phyloP scores from a whole-genome alignment of 371 early-diverging fungal species.

The Umbelopsis sp. region DNA sequence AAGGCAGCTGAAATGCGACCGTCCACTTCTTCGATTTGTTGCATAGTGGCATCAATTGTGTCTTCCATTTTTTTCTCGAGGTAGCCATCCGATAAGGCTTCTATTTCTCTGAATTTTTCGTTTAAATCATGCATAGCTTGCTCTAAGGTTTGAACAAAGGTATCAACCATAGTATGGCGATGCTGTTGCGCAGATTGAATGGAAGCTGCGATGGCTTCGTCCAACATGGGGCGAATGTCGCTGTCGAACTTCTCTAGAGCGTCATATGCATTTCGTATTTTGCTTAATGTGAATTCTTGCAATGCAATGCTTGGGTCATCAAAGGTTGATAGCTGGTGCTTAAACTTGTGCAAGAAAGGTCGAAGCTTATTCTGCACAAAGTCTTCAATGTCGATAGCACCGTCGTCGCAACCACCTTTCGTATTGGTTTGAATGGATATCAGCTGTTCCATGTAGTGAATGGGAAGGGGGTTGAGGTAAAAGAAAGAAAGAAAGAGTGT shows the following conservation, averaged over 20 bases:
- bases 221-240: constrained; percentile 24
- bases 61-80: constrained; percentile 35
- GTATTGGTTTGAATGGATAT: constrained; percentile 38
- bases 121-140: constrained; percentile 29
- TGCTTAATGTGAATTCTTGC: constrained; percentile 36
- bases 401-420: constrained; percentile 30
- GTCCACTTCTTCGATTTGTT: constrained; percentile 52
- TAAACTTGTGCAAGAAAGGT: constrained; percentile 49
- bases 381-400: constrained; percentile 43
- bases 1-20: constrained; percentile 45
- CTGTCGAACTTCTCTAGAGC: constrained; percentile 34
- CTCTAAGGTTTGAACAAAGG: constrained; percentile 20
- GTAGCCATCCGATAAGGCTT: constrained; percentile 21
- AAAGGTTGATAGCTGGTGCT: constrained; percentile 41
- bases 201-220: constrained; percentile 23
- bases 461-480: constrained; percentile 2
- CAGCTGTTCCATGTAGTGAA: constrained; percentile 43
- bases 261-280: constrained; percentile 39
- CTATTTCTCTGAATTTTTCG: constrained; percentile 34
- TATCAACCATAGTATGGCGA: not conserved
- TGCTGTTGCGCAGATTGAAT: constrained; percentile 8
- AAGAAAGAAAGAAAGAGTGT: constrained; percentile 3
- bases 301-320: constrained; percentile 39
- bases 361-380: constrained; percentile 46
- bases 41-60: constrained; percentile 50